These are phyloP conservation scores for Pulveroboletus sp. DNA, from an alignment of 768 basidiomycete species.

Conservation along the genomic window DNA sequence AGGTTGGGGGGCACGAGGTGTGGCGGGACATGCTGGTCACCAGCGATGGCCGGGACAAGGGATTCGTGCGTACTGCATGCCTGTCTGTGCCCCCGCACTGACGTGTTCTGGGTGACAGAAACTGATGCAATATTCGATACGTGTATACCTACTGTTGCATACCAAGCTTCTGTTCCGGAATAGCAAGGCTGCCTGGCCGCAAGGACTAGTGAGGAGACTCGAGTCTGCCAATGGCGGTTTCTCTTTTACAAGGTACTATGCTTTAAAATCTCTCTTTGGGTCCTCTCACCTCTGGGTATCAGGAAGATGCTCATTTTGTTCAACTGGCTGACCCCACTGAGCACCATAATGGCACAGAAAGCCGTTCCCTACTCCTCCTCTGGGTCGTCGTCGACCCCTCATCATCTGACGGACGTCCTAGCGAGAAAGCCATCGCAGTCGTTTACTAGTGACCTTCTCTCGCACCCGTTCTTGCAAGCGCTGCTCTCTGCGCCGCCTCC, in stretches of 20 bases:
- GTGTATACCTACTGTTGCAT: slow-evolving; percentile 70
- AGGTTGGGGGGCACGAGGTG: slow-evolving; percentile 59
- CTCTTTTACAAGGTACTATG: slow-evolving; percentile 65
- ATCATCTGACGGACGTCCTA: slow-evolving; percentile 15
- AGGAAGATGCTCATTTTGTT: slow-evolving; percentile 80
- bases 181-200: slow-evolving; percentile 44
- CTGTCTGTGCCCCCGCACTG: neutral
- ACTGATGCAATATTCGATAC: slow-evolving; percentile 81
- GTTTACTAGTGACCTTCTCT: slow-evolving; percentile 21
- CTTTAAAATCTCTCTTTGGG: slow-evolving; percentile 5
- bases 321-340: slow-evolving; percentile 79
- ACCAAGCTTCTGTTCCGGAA: slow-evolving; percentile 47
- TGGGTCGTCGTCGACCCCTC: slow-evolving; percentile 22
- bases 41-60: slow-evolving; percentile 79
- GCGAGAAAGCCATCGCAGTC: slow-evolving; percentile 3
- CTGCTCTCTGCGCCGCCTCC: slow-evolving; percentile 79
- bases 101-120: slow-evolving; percentile 45
- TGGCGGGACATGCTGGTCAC: slow-evolving; percentile 79
- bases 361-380: slow-evolving; percentile 52
- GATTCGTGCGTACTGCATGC: slow-evolving; percentile 54
- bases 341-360: slow-evolving; percentile 66
- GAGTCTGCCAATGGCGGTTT: slow-evolving; percentile 51
- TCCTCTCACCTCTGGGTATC: slow-evolving; percentile 6
- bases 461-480: slow-evolving; percentile 66
- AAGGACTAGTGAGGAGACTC: slow-evolving; percentile 54